Percentiles rank a stretch among this genome's conserved stretches.
Conservation (phyloP, 257 asterid genomes). For the Solanum ossicruentum region DNA sequence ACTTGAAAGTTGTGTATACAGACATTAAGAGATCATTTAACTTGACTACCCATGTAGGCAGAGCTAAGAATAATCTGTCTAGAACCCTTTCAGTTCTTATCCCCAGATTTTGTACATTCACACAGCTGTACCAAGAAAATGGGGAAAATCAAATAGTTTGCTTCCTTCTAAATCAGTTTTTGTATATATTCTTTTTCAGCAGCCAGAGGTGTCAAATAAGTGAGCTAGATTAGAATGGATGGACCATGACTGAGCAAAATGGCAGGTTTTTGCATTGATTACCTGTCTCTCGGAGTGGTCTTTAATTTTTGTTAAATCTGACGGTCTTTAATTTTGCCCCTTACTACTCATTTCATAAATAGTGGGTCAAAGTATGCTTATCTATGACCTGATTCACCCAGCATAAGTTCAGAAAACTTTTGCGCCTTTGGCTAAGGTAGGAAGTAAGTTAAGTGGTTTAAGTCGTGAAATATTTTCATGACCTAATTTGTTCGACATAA, state of each 20-base stretch:
- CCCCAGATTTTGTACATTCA: not conserved
- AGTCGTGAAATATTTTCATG: no score
- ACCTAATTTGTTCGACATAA: not conserved
- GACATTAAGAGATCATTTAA: not conserved
- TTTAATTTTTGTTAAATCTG: not conserved
- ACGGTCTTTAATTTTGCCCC: not conserved
- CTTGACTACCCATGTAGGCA: not conserved
- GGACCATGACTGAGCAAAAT: not conserved
- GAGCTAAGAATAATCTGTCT: not conserved
- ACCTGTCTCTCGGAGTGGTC: not conserved
- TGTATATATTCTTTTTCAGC: not conserved
- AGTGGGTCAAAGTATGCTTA: not conserved
- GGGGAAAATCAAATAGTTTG: not conserved
- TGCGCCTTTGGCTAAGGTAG: not conserved
- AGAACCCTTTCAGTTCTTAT: not conserved
- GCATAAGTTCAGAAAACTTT: not conserved
- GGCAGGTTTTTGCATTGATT: not conserved
- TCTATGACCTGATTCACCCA: not conserved
- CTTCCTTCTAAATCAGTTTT: not conserved
- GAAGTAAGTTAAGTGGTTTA: not conserved
- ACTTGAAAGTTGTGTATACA: not conserved
- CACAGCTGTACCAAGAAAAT: not conserved
- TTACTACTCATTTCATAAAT: not conserved
- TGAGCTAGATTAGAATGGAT: not conserved
- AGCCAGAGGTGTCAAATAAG: not conserved